Base-by-base conservation (phyloP, 2,329 filamentous ascomycete species). In the Nemania bipapillata region DNA sequence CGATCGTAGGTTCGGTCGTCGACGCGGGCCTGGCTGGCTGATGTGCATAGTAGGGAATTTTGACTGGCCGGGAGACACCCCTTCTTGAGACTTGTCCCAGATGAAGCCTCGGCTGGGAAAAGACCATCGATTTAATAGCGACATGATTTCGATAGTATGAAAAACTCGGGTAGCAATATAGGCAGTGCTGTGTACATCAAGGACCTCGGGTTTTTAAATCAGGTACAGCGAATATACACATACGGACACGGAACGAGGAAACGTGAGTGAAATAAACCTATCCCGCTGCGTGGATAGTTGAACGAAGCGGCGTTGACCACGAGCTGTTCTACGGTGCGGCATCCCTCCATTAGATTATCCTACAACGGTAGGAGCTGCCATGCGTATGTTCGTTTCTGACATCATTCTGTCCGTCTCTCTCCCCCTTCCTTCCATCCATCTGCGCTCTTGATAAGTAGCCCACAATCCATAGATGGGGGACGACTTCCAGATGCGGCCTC, bases 91-190 rank as follows among this genome's bases (percentile, higher is more conserved):
- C 22, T 56, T 66, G 17, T 70, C 59, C 28, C 60, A 60, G 49
- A 37, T 22, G 12, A 67, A 67, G 24, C 67, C 42, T 28, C 69
- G 69, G 35, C 40, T 73, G 22, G 71, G 71, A 15, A 73, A 55
- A 5, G 71, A 73, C 71, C 65, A 72, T 20, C 70, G 55, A 47
- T 70, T 58, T 9, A 70, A 32, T 4, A 70, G 55, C 9, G 30
- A 72, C 71, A 73, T 73, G 50, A 32, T 61, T 2, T 37, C 30
- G 35, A 49, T 53, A 22, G 17, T 60, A 8, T 37, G 12, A 22
- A 24, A n/a, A n/a, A 45, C 22, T 7, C 45, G 4, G 5, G 55
- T 63, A 69, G 47, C 3, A 35, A 69, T 69, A 57, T 12, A 66
- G 32, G 11, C 22, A 60, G 62, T 54, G n/a, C n/a, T n/a, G 26